A percentile compares a stretch with the other conserved stretches of the same genome.
Evolutionary conservation across 164 flowering plant genomes (phyloP).

Genomic region (Aristolochia contorta): DNA sequence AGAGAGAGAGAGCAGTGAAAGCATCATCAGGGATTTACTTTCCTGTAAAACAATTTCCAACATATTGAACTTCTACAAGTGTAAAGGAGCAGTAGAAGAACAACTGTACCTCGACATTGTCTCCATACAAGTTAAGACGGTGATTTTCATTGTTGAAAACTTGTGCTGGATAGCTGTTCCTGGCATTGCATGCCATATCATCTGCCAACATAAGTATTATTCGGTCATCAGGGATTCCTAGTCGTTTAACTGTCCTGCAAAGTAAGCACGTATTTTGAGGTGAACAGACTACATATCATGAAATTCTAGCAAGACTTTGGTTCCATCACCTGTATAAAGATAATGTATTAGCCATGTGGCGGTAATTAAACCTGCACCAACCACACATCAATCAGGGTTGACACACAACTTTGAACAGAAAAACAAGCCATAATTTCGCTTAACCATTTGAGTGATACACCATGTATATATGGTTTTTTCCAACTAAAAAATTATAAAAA

Average conservation of each 20-base stretch:
- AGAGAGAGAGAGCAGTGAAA: too few relatives aligned
- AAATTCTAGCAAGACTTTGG: background rate
- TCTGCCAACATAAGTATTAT: slow-evolving; percentile 98
- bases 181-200: slow-evolving; percentile 98
- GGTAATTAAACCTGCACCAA: slow-evolving; percentile 83
- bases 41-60: too few relatives aligned
- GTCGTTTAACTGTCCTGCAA: slow-evolving; percentile 81
- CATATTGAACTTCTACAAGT: background rate
- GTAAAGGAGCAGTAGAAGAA: background rate
- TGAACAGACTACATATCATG: slow-evolving; percentile 1
- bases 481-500: too few relatives aligned
- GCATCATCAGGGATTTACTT: too few relatives aligned
- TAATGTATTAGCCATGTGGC: slow-evolving; percentile 99
- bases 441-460: too few relatives aligned
- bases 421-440: too few relatives aligned
- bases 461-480: too few relatives aligned
- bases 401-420: too few relatives aligned
- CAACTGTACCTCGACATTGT: slow-evolving; percentile 78
- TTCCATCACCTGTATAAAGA: slow-evolving; percentile 77
- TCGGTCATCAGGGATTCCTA: slow-evolving; percentile 98
- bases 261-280: background rate
- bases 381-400: slow-evolving; percentile 6
- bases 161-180: slow-evolving; percentile 94
- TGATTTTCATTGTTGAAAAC: slow-evolving; percentile 99
- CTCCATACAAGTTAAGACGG: slow-evolving; percentile 90